Base-by-base conservation (phyloP, 495 filamentous ascomycete species). In the Daldinia vernicosa region DNA sequence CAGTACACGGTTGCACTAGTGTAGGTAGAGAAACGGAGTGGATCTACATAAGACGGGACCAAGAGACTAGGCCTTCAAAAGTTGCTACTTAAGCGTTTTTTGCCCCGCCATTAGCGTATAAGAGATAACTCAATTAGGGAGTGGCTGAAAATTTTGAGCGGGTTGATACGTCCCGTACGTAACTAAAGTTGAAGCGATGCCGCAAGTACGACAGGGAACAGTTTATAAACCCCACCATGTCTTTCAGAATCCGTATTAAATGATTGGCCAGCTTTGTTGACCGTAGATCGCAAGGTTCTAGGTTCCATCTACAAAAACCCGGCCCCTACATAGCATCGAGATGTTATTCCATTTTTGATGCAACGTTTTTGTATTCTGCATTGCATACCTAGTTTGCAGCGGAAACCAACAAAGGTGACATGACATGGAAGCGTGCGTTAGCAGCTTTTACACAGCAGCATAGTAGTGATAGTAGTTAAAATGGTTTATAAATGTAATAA, bases 291-390 rank as follows among this genome's bases (percentile, higher is more conserved):
- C 57, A 58, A 59, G 58, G 61, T 66, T 66, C 70, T 63, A 50
- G 50, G 60, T 47, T 66, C 57, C 51, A 61, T 68, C 65, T 56
- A 35, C 32, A 37, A 47, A 47, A 47, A 47, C 51, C 58, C 24
- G 40, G 52, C 15, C 33, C 51, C n/a, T n/a, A n/a, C n/a, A n/a
- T 60, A 60, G 60, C 60, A 64, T 68, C 69, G 50, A 72, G 56
- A 73, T 73, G 69, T 14, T 45, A 66, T 66, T 62, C 70, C 65
- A 66, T 69, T 68, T 68, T 19, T 40, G 53, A 69, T 69, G 61
- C 27, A 52, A 73, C 65, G 40, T 53, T 22, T 56, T 40, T 27
- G 61, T 58, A 17, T 66, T 66, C 51, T 59, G 37, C 70, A 62
- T 66, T 35, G 61, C 33, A 35, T 35, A 30, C 0, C 6, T 27